Evolutionary conservation across 768 basidiomycete genomes (phyloP).

Genomic region (Cyathus striatus): DNA sequence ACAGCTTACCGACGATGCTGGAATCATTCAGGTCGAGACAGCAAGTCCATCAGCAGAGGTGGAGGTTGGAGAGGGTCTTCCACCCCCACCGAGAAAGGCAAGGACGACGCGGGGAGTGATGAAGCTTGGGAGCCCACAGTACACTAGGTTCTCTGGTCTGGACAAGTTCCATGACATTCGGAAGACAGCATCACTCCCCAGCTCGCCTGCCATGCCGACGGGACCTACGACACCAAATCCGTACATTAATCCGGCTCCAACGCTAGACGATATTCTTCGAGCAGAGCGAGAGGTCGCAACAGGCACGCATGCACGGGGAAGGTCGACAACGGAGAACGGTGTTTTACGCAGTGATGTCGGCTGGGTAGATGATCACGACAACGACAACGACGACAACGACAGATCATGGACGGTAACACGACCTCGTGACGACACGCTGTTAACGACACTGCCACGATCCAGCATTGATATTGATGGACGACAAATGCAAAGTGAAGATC

Average conservation of each 20-base stretch:
- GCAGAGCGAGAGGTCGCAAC: constrained; percentile 4
- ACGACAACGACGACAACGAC: constrained; percentile 1
- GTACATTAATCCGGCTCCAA: constrained; percentile 42
- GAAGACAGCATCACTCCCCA: not conserved
- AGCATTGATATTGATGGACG: constrained; percentile 3
- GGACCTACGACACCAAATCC: constrained; percentile 25
- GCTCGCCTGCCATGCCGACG: constrained; percentile 5
- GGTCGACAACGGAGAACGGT: too few species aligned
- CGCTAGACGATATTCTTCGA: constrained; percentile 20
- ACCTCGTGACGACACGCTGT: not conserved
- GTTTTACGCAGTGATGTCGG: too few species aligned
- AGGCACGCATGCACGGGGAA: too few species aligned
- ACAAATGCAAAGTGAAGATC: constrained; percentile 3
- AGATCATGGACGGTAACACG: constrained; percentile 6
- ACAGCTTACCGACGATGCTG: too few species aligned
- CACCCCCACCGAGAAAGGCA: constrained; percentile 39
- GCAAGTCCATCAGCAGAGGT: constrained; percentile 5
- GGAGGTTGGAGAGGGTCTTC: constrained; percentile 29
- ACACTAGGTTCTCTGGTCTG: not conserved
- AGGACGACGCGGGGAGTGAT: constrained; percentile 9
- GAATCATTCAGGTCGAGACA: constrained; percentile 5
- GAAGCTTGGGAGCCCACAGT: not conserved
- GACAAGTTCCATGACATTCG: not conserved
- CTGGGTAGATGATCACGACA: too few species aligned
- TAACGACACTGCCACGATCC: constrained; percentile 1